phyloP scores from a whole-genome alignment of 2,329 filamentous ascomycete genomes.

The Dryadomyces quercus-mongolicae region DNA sequence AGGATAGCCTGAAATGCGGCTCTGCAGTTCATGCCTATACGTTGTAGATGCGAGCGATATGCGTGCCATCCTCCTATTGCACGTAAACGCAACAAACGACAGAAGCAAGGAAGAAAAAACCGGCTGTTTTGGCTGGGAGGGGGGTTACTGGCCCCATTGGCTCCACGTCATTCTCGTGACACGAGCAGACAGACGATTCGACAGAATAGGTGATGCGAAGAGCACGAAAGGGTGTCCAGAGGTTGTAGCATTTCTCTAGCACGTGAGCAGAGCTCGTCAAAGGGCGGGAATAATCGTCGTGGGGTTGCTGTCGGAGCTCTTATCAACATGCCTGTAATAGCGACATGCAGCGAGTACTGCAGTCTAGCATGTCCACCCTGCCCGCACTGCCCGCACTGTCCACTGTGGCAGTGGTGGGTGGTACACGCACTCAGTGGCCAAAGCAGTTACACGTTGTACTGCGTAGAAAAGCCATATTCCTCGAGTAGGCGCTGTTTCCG shows the following conservation, averaged over 20 bases:
- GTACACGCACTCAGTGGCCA: no score
- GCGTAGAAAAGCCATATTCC: no score
- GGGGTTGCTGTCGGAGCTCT: not conserved
- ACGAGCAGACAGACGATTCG: not conserved
- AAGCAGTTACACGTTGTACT: no score
- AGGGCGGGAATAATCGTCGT: not conserved
- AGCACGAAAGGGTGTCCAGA: not conserved
- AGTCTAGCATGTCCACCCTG: no score
- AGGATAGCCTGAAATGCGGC: not conserved
- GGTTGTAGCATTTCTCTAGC: not conserved
- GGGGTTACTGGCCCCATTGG: not conserved
- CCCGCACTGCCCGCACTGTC: no score
- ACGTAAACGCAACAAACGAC: not conserved
- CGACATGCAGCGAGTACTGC: no score
- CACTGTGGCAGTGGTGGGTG: no score
- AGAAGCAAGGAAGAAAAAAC: not conserved
- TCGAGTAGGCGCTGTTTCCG: no score
- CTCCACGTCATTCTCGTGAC: not conserved
- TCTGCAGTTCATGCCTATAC: not conserved
- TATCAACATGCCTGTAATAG: not conserved
- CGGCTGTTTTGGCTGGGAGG: not conserved
- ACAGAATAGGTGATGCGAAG: not conserved
- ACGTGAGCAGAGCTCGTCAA: not conserved
- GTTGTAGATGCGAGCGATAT: not conserved
- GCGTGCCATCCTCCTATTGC: not conserved